These are phyloP conservation scores for Moricandia moricandioides DNA, from an alignment of 345 rosid species.

Conservation along the genomic window DNA sequence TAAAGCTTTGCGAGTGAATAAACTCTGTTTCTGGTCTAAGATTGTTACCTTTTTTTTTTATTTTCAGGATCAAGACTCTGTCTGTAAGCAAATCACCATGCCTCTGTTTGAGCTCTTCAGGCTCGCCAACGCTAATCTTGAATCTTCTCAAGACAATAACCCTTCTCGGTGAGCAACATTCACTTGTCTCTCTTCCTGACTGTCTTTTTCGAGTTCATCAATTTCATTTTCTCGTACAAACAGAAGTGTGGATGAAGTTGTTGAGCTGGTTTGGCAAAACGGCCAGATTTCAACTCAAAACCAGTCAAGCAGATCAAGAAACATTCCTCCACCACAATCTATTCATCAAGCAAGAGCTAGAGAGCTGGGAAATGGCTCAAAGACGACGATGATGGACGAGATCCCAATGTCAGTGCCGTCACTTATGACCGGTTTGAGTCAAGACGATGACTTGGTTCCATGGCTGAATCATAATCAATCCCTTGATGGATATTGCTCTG, in stretches of 20 bases:
- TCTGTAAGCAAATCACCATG: slow-evolving; percentile 43
- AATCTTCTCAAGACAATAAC: slow-evolving; percentile 46
- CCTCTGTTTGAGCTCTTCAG: slow-evolving; percentile 80
- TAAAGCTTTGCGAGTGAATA: background rate
- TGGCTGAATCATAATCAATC: slow-evolving; percentile 59
- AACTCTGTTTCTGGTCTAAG: slow-evolving; percentile 24
- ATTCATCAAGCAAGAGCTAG: slow-evolving; percentile 37
- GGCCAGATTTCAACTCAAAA: slow-evolving; percentile 65
- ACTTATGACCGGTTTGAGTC: slow-evolving; percentile 49
- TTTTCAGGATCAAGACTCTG: slow-evolving; percentile 26
- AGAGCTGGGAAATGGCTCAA: slow-evolving; percentile 39
- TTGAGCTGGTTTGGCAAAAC: slow-evolving; percentile 77
- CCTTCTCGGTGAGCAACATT: slow-evolving; percentile 54
- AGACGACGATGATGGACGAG: slow-evolving; percentile 44
- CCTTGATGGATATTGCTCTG: slow-evolving; percentile 52
- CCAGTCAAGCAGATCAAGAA: slow-evolving; percentile 55
- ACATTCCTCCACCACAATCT: slow-evolving; percentile 24
- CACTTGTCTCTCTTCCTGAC: slow-evolving; percentile 7
- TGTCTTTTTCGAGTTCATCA: slow-evolving; percentile 1
- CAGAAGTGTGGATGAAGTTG: slow-evolving; percentile 67
- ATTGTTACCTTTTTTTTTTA: slow-evolving; percentile 3
- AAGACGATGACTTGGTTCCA: slow-evolving; percentile 64
- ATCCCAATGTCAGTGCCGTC: slow-evolving; percentile 48
- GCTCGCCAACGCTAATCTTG: slow-evolving; percentile 42
- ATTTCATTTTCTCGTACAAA: background rate